Evolutionary conservation across 2,329 filamentous ascomycete species (phyloP), one percentile per base, ranked within the genome.

Genomic region (Ophiostoma ips): DNA sequence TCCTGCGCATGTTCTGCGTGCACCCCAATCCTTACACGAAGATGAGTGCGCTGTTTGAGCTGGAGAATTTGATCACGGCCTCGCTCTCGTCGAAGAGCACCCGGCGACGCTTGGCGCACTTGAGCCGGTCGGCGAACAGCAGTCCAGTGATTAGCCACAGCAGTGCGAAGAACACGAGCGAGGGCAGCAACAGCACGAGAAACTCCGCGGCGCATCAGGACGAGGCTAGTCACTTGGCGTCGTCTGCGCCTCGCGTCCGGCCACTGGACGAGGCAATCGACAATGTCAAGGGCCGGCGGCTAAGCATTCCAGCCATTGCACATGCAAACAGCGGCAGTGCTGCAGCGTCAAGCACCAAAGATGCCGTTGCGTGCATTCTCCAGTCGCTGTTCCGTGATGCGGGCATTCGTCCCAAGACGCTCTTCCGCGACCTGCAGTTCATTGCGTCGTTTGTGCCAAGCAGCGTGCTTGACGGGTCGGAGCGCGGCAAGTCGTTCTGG

Each of bases 1-100:
- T 96, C 1, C 71, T 96, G 31, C 81, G 79, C 55, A 88, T 87
- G 68, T 94, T 98, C 58, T 87, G 86, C 38, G 85, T 89, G 4
- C 86, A 94, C 56, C 85, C 87, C 0, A 94, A 92, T 60, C 92
- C 92, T 0, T 84, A 84, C 57, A 75, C 79, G 19, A 98, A 98
- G 65, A 74, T 98, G 12, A 82, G 83, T 56, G 83, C 86, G 0
- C 70, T 96, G 5, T 81, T 83, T 53, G 87, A 95, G 62, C 72
- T 98, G 5, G 82, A 94, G 60, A 79, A 83, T 38, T 73, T 98
- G 43, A 86, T 94, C 51, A 71, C 85, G 24, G 84, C 85, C 1
- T 90, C 84, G 0, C 66, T 90, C 12, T 78, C 75, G 21, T 75
- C 76, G 12, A 71, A 72, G 4, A 71, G 73, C 5, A 63, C 67